Evolutionary conservation across 1,139 yeast genomes (phyloP).

Genomic region (Diutina rugosa): DNA sequence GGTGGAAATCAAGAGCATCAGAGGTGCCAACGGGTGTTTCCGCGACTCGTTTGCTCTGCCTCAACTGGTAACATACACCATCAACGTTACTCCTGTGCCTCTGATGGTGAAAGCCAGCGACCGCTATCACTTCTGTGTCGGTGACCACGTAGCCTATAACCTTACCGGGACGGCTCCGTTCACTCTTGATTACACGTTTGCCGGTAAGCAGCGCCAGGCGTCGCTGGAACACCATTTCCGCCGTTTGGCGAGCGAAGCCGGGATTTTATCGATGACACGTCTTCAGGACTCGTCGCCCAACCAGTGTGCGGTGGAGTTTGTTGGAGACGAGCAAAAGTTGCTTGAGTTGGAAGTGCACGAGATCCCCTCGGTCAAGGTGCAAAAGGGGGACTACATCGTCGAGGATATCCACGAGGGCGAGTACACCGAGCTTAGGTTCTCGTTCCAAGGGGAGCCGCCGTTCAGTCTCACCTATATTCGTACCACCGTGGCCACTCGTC

Average conservation of each 20-base stretch:
- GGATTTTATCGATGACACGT: slow-evolving; percentile 53
- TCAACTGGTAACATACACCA: slow-evolving; percentile 17
- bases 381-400: slow-evolving; percentile 62
- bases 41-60: slow-evolving; percentile 25
- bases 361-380: slow-evolving; percentile 82
- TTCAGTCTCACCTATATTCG: slow-evolving; percentile 48
- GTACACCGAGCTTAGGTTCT: slow-evolving; percentile 56
- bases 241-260: slow-evolving; percentile 74
- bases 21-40: slow-evolving; percentile 63
- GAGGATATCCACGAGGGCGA: slow-evolving; percentile 89
- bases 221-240: slow-evolving; percentile 39
- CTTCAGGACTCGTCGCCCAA: slow-evolving; percentile 63
- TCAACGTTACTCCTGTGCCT: slow-evolving; percentile 69
- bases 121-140: slow-evolving; percentile 63
- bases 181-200: slow-evolving; percentile 59
- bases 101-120: slow-evolving; percentile 32
- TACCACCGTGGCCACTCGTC: slow-evolving; percentile 15
- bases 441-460: slow-evolving; percentile 64
- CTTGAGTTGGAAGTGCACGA: slow-evolving; percentile 53
- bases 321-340: slow-evolving; percentile 24
- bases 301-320: slow-evolving; percentile 55
- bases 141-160: slow-evolving; percentile 72
- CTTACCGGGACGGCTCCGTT: slow-evolving; percentile 76
- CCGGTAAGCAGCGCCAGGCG: slow-evolving; percentile 47
- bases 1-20: slow-evolving; percentile 13